Evolutionary conservation across 2,329 filamentous ascomycete genomes (phyloP).

Genomic region (Gnomoniopsis smithogilvyi): DNA sequence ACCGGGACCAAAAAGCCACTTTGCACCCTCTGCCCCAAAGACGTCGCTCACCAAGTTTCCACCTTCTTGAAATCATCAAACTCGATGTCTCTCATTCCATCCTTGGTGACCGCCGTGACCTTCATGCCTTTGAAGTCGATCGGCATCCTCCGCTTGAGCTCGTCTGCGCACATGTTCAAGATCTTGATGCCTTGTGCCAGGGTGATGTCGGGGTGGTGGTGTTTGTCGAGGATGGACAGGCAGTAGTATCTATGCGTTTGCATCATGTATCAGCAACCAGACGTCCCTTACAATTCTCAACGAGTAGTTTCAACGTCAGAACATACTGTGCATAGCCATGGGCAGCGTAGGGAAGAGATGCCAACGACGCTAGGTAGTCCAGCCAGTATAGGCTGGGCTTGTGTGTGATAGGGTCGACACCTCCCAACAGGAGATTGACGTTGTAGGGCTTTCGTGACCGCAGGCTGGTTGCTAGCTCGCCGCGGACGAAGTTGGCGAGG

Average conservation of each 20-base stretch:
- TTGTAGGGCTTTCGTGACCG: slow-evolving; percentile 93
- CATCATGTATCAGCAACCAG: slow-evolving; percentile 22
- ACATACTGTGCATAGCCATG: slow-evolving; percentile 95
- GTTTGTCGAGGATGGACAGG: slow-evolving; percentile 95
- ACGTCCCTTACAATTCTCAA: background rate
- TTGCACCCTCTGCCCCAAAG: slow-evolving; percentile 7
- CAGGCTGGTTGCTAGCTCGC: slow-evolving; percentile 86
- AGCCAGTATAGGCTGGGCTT: slow-evolving; percentile 95
- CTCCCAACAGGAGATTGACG: slow-evolving; percentile 92
- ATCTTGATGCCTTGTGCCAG: slow-evolving; percentile 90
- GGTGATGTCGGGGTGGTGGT: slow-evolving; percentile 92
- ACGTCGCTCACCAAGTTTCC: slow-evolving; percentile 48
- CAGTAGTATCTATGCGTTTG: slow-evolving; percentile 76
- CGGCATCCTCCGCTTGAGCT: slow-evolving; percentile 92
- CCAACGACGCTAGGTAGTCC: slow-evolving; percentile 89
- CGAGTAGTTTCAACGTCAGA: background rate
- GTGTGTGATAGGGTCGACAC: slow-evolving; percentile 86
- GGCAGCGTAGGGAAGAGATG: slow-evolving; percentile 88
- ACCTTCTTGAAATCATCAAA: slow-evolving; percentile 80
- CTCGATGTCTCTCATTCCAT: slow-evolving; percentile 81
- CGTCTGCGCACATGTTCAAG: slow-evolving; percentile 90
- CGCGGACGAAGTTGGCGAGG: slow-evolving; percentile 88
- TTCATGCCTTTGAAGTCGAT: slow-evolving; percentile 98
- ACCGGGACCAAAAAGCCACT: background rate
- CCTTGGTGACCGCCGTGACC: slow-evolving; percentile 93